Evolutionary conservation across 1,139 yeast genomes (phyloP).

Genomic region (Suhomyces terraborum): DNA sequence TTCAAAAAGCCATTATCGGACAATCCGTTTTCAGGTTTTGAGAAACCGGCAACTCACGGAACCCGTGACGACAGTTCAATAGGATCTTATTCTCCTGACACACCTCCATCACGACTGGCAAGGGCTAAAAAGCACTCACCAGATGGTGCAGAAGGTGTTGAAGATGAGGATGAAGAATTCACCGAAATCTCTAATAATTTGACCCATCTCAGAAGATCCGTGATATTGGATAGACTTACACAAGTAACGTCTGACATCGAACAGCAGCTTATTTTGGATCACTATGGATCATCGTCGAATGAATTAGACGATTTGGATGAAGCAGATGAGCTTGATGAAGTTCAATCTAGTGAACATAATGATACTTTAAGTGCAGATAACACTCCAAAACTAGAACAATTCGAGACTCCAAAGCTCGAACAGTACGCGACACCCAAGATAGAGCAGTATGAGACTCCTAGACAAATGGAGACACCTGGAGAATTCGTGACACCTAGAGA

Average conservation of each 20-base stretch:
- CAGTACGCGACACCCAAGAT: constrained; percentile 2
- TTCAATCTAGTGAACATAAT: not conserved
- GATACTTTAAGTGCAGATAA: not conserved
- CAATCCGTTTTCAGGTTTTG: constrained; percentile 7
- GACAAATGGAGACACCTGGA: not conserved
- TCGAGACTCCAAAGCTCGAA: constrained; percentile 4
- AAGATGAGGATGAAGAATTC: constrained; percentile 17
- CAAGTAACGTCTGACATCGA: constrained; percentile 46
- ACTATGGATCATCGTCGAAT: constrained; percentile 20
- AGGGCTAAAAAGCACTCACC: constrained; percentile 11
- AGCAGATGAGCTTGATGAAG: constrained; percentile 10
- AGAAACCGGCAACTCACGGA: constrained; percentile 8
- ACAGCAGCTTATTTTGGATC: constrained; percentile 31
- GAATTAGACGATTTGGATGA: constrained; percentile 11
- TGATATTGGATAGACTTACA: constrained; percentile 42
- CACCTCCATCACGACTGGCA: constrained; percentile 26
- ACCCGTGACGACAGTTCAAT: constrained; percentile 28
- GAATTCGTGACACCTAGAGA: not conserved
- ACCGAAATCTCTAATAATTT: constrained; percentile 14
- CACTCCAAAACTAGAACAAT: constrained; percentile 5
- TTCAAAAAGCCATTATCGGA: not conserved
- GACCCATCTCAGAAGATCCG: constrained; percentile 34
- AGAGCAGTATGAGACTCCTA: constrained; percentile 5
- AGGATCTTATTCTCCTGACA: constrained; percentile 42
- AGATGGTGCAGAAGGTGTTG: constrained; percentile 14